Evolutionary conservation across 2,329 filamentous ascomycete genomes (phyloP).

Genomic region (Rasamsonia emersonii): DNA sequence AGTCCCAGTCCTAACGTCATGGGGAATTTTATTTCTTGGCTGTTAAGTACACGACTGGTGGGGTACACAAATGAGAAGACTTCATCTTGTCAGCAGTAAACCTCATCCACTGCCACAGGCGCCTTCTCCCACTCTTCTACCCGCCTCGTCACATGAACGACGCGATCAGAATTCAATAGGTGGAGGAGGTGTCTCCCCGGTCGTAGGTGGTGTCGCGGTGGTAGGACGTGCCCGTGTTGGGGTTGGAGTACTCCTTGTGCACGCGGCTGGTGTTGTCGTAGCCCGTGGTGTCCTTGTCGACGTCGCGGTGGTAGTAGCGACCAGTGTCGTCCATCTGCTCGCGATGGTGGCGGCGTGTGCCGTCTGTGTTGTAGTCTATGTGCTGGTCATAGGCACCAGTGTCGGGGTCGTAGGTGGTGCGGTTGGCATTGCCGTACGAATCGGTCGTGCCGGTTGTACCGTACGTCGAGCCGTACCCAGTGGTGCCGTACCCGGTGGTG

Average conservation of each 20-base stretch:
- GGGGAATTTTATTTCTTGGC: no score
- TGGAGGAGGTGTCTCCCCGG: no score
- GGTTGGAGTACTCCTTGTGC: conserved; percentile 25
- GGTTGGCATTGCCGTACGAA: conserved; percentile 5
- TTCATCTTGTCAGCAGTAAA: no score
- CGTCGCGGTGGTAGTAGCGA: conserved; percentile 25
- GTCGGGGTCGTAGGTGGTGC: conserved; percentile 11
- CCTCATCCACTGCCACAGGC: background rate
- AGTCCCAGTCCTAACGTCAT: no score
- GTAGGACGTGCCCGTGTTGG: conserved; percentile 25
- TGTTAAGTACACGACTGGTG: no score
- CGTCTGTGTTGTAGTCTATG: conserved; percentile 22
- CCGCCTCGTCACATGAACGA: background rate
- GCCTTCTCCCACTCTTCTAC: background rate
- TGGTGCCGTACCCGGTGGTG: conserved; percentile 4
- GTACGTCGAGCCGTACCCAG: conserved; percentile 2
- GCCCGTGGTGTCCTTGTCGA: conserved; percentile 17
- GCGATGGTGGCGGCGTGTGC: conserved; percentile 20
- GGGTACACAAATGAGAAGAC: no score
- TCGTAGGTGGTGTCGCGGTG: conserved; percentile 22
- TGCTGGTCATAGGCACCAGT: conserved; percentile 24
- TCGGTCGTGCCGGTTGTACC: conserved; percentile 5
- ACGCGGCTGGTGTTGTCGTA: conserved; percentile 20
- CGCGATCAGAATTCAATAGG: no score
- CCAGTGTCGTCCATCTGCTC: conserved; percentile 22